These are phyloP conservation scores for Beauveria bassiana DNA, from an alignment of 2,329 filamentous ascomycete species.

Conservation along the genomic window DNA sequence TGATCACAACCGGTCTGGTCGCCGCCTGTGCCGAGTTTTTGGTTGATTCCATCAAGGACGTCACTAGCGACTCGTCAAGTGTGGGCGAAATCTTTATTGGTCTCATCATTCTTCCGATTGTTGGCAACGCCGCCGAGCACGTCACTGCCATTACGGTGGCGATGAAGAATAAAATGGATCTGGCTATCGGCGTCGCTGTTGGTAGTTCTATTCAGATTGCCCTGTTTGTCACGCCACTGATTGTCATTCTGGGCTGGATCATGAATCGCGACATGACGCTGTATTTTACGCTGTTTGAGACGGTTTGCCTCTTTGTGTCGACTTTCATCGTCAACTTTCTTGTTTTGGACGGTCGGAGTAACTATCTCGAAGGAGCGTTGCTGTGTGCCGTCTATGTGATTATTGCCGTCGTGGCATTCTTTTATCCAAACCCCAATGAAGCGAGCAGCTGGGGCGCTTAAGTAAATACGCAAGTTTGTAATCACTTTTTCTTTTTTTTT, in stretches of 20 bases:
- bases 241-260: conserved; percentile 66
- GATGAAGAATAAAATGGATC: conserved; percentile 69
- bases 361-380: conserved; percentile 74
- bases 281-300: conserved; percentile 86
- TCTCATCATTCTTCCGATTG: conserved; percentile 64
- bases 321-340: conserved; percentile 84
- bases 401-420: conserved; percentile 59
- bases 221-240: conserved; percentile 60
- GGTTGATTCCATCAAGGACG: conserved; percentile 57
- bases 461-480: not conserved
- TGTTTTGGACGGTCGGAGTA: conserved; percentile 76
- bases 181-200: conserved; percentile 64
- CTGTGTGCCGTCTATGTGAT: conserved; percentile 61
- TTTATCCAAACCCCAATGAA: conserved; percentile 48
- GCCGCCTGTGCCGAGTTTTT: conserved; percentile 64
- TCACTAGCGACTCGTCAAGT: conserved; percentile 43
- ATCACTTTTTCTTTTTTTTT: no score
- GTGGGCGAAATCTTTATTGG: conserved; percentile 63
- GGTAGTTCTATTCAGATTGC: conserved; percentile 67
- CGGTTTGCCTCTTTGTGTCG: conserved; percentile 75
- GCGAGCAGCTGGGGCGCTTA: conserved; percentile 32
- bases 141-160: conserved; percentile 64
- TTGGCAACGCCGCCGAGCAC: conserved; percentile 67
- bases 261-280: conserved; percentile 64
- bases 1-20: conserved; percentile 57